Base-by-base conservation (phyloP, 164 flowering plant genomes). In the Chimonanthus salicifolius region DNA sequence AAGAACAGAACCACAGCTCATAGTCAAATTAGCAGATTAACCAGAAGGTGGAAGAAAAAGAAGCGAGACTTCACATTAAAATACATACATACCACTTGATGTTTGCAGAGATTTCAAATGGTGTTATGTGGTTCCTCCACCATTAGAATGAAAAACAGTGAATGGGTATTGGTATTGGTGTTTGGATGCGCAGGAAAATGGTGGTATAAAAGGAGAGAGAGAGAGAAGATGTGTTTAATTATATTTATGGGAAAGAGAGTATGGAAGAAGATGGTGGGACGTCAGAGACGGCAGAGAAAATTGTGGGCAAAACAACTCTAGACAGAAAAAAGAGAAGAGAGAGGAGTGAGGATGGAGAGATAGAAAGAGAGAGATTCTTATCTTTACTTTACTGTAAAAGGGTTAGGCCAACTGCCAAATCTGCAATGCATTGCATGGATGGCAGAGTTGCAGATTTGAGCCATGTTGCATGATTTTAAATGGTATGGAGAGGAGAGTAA, bases 271-370 rank as follows among this genome's bases (percentile, higher is more conserved):
- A 43, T 45, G 68, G 49, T 66, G 49, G 8, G 68, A 66, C 68
- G 68, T 66, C 68, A 66, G 68, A 66, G 4, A 66, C 11, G 68
- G 44, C 68, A 66, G 68, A 66, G 20, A 62, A 62, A 45, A 15
- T 47, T 44, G 48, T 45, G 68, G 68, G 48, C 68, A 7, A 66
- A 43, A 66, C 44, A 45, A 45, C 44, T n/a, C 15, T 6, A 46
- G 68, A 11, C 49, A 66, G 16, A 13, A 66, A 66, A 45, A 66
- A 66, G 46, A 15, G 48, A 15, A 10, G 48, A 45, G 6, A 66
- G n/a, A 11, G 46, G 46, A 13, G 68, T 10, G 11, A 16, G n/a
- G 20, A 44, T 66, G 60, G 60, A 54, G 60, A 54, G 60, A 3
- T 7, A n/a, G 16, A 9, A 54, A 54, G 58, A 54, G 16, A 54